Percentiles rank a stretch among this genome's conserved stretches.
These are phyloP conservation scores for Cadophora gregata DNA, from an alignment of 2,329 filamentous ascomycete genomes.

Conservation along the genomic window DNA sequence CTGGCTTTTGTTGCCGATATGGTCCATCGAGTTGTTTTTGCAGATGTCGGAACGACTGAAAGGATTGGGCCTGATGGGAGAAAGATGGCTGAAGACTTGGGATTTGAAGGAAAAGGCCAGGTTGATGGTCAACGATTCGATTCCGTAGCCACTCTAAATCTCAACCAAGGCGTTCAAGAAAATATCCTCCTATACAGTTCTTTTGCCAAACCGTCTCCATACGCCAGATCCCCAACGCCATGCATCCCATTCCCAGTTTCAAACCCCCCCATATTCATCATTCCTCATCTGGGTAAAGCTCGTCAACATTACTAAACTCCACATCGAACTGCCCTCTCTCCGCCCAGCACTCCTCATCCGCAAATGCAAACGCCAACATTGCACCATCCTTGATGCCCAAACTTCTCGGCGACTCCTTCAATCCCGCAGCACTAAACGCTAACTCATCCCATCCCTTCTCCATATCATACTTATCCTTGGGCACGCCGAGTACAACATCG, in stretches of 20 bases:
- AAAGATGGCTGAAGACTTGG: conserved; percentile 25
- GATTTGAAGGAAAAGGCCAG: not conserved
- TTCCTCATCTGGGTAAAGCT: conserved; percentile 36
- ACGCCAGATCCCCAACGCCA: conserved; percentile 9
- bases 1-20: conserved; percentile 51
- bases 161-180: not conserved
- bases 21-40: conserved; percentile 52
- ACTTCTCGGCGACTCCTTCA: conserved; percentile 44
- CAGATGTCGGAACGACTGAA: conserved; percentile 49
- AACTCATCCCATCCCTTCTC: conserved; percentile 56
- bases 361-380: conserved; percentile 48
- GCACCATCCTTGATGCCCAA: conserved; percentile 48
- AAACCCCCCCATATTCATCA: conserved; percentile 6
- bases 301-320: conserved; percentile 34
- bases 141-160: not conserved
- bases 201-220: not conserved
- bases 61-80: conserved; percentile 47
- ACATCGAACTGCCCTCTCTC: conserved; percentile 34
- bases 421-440: conserved; percentile 44
- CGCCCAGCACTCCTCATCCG: conserved; percentile 46
- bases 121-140: not conserved
- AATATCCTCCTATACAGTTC: too few relatives aligned
- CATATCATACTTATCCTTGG: conserved; percentile 53
- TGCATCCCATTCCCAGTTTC: conserved; percentile 1
- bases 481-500: conserved; percentile 54